Base-by-base conservation (phyloP, 495 filamentous ascomycete genomes). In the Neurospora pannonica region DNA sequence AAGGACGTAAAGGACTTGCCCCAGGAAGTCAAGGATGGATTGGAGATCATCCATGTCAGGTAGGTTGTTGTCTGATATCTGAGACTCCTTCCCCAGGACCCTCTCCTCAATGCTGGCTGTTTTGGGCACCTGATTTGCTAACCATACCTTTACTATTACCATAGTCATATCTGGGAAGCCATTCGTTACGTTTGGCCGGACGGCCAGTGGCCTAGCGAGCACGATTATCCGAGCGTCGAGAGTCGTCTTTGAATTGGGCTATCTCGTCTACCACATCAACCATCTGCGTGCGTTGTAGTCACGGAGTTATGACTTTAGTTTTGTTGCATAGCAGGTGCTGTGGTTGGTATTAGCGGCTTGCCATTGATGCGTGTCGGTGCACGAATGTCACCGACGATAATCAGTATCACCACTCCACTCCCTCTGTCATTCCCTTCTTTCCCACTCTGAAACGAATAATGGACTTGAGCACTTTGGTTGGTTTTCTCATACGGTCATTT, bases 1-100 rank as follows among this genome's bases (percentile, higher is more conserved):
- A 98, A 98, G 84, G 97, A 99, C 80, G 92, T 93, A 75, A 93
- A 92, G 84, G 95, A 98, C 79, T 86, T 98, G 31, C 96, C 97
- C 4, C 86, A 91, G 79, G 96, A 99, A 83, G 96, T 98, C 34
- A 92, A 88, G 82, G 87, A 94, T 75, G 94, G 94, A 0, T 81
- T 99, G 74, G 90, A 94, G 79, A 97, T 99, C 80, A 87, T 97
- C 69, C 92, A 92, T 84, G 93, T 98, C 76, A 87, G 87, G 93
- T 95, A 90, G 83, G 92, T 71, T 71, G 74, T 72, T 73, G 39
- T 71, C 28, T 62, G 54, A 34, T 62, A 34, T 62, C 11, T 9
- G 24, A 71, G 71, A 28, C 48, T 34, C 28, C n/a, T 17, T 38
- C 24, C 36, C 70, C n/a, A 9, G 42, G 28, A 69, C 11, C 40